Percentiles rank a stretch among this genome's conserved stretches.
phyloP scores from a whole-genome alignment of 1,284 basidiomycete species.

The Cutaneotrichosporon sp. region DNA sequence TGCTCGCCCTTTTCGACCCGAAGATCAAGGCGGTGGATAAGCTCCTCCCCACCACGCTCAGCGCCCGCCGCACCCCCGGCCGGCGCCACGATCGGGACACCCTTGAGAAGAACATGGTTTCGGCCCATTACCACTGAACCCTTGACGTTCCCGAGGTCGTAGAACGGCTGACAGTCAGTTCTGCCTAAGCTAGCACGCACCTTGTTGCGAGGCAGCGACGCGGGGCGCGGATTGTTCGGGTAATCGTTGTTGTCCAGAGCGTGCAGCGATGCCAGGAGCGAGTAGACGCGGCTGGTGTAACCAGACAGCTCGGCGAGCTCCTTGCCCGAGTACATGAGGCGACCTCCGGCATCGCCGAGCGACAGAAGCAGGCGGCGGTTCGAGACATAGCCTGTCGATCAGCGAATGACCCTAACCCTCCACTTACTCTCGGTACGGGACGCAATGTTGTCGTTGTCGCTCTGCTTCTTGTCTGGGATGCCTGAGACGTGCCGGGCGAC shows the following conservation, averaged over 20 bases:
- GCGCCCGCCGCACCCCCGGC: slow-evolving; percentile 57
- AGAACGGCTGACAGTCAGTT: slow-evolving; percentile 48
- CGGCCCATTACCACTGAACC: slow-evolving; percentile 52
- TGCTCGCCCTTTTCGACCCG: slow-evolving; percentile 78
- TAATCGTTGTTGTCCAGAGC: slow-evolving; percentile 59
- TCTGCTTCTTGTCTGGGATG: not conserved
- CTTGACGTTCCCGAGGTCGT: slow-evolving; percentile 55
- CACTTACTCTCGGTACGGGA: slow-evolving; percentile 65
- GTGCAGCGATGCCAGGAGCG: slow-evolving; percentile 82
- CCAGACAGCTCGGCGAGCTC: slow-evolving; percentile 92
- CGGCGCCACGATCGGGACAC: slow-evolving; percentile 78
- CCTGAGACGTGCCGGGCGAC: slow-evolving; percentile 25
- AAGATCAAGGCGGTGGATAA: slow-evolving; percentile 74
- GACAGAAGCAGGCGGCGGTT: slow-evolving; percentile 90
- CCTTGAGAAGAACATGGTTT: slow-evolving; percentile 61
- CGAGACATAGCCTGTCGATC: slow-evolving; percentile 79
- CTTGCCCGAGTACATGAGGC: slow-evolving; percentile 63
- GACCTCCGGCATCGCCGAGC: slow-evolving; percentile 90
- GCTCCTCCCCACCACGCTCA: slow-evolving; percentile 60
- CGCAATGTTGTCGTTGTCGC: slow-evolving; percentile 54
- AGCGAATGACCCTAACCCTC: not conserved
- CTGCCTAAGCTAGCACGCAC: slow-evolving; percentile 31
- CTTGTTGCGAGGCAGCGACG: slow-evolving; percentile 30
- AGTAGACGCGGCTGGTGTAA: slow-evolving; percentile 85
- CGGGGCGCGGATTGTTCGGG: slow-evolving; percentile 40